Base-by-base conservation (phyloP, 495 filamentous ascomycete genomes). In the Bacidia rubella region DNA sequence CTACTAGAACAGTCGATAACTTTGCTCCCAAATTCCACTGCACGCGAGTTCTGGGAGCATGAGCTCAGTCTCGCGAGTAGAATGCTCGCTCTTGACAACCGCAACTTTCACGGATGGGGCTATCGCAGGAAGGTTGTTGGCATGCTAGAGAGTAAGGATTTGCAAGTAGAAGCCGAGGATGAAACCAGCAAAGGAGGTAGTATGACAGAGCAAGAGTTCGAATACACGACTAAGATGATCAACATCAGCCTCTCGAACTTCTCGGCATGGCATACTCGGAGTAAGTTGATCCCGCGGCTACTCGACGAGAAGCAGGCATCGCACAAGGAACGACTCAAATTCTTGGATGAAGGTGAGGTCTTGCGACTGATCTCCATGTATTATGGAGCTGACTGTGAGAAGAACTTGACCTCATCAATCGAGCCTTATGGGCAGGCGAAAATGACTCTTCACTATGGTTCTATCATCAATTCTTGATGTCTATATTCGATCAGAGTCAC, bases 51-150 rank as follows among this genome's bases (percentile, higher is more conserved):
- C 21, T 97, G 90, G 93, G 73, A 84, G 59, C 76, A 80, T 49
- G 92, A 99, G 62, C 76, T 99, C 9, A 75, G 64, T 0, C 71
- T 97, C 10, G 85, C 85, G 15, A 74, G 77, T 47, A 90, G 90
- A 65, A 93, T 97, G 88, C 73, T 97, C 35, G 75, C 69, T 19
- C 75, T 83, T 24, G 92, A 99, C 67, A 82, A 76, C 54, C 79
- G 92, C 42, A 99, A 99, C 64, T 99, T 97, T 62, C 90, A 96
- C 58, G 92, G 89, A 20, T 99, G 92, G 92, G 85, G 85, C 40
- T 99, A 99, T 60, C 75, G 92, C 29, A 78, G 86, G 35, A 73
- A 77, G 41, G 80, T 95, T 3, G 79, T 95, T 25, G 65, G 68
- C 17, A 69, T 76, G 41, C 68, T 97, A 10, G 84, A 92, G 65